Percentiles rank a stretch among this genome's conserved stretches.
Conservation (phyloP, 2,329 filamentous ascomycete species). For the Fusarium aywerte region DNA sequence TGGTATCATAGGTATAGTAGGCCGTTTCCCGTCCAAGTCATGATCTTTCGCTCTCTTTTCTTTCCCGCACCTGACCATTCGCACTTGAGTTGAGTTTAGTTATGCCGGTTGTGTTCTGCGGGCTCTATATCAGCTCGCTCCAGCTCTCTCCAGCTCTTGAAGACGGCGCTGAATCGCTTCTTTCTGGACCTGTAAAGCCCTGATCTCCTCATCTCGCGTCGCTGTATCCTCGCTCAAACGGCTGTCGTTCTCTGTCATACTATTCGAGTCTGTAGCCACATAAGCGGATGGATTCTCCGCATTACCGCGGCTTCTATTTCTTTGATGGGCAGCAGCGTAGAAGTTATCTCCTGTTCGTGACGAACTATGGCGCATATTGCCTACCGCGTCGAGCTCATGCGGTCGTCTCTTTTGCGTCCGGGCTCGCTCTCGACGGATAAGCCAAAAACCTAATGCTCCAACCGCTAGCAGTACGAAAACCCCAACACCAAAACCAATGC, state of each 20-base stretch:
- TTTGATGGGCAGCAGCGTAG: conserved; percentile 27
- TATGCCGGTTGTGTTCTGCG: conserved; percentile 14
- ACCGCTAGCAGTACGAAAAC: conserved; percentile 48
- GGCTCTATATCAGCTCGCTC: conserved; percentile 43
- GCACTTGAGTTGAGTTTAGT: conserved; percentile 5
- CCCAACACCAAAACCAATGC: conserved; percentile 51
- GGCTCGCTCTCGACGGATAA: conserved; percentile 42
- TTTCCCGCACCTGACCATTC: conserved; percentile 9
- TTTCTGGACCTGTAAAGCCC: conserved; percentile 50
- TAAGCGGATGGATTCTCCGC: conserved; percentile 50
- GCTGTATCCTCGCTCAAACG: conserved; percentile 38
- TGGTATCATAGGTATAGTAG: conserved; percentile 48
- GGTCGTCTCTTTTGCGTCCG: conserved; percentile 32
- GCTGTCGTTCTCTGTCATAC: conserved; percentile 38
- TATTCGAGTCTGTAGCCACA: conserved; percentile 43
- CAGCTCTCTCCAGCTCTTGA: conserved; percentile 51
- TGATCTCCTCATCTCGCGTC: conserved; percentile 48
- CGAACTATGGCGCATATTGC: conserved; percentile 25
- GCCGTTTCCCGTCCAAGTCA: conserved; percentile 41
- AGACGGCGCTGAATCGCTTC: conserved; percentile 51
- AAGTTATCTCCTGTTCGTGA: conserved; percentile 27
- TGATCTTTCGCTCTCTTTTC: conserved; percentile 25
- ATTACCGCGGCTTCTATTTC: conserved; percentile 22
- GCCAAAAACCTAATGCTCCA: conserved; percentile 41
- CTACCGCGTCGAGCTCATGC: conserved; percentile 43